These are phyloP conservation scores for Epichloe elymi DNA, from an alignment of 2,329 filamentous ascomycete genomes.

Conservation along the genomic window DNA sequence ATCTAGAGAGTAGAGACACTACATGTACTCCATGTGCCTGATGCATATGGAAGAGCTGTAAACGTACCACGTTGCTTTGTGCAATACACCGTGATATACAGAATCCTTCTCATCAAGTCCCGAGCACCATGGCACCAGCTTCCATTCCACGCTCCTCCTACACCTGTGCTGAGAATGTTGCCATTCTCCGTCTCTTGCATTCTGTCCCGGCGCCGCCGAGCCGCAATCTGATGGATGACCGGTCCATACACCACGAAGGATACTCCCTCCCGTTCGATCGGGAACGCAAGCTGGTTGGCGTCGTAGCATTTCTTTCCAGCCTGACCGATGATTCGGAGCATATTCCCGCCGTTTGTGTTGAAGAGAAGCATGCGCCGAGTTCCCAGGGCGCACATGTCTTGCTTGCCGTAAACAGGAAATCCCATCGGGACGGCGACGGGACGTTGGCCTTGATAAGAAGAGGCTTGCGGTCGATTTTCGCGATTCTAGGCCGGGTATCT, in stretches of 20 bases:
- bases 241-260: not conserved
- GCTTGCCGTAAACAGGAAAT: conserved; percentile 19
- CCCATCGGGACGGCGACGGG: not conserved
- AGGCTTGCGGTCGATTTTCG: not conserved
- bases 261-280: conserved; percentile 19
- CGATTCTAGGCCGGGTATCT: not conserved
- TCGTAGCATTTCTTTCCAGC: conserved; percentile 21
- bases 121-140: not conserved
- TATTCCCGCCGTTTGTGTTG: conserved; percentile 22
- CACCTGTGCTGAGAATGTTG: conserved; percentile 15
- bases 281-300: conserved; percentile 17
- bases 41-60: no score
- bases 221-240: conserved; percentile 6
- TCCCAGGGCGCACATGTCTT: conserved; percentile 13
- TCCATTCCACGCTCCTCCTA: not conserved
- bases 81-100: not conserved
- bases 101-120: not conserved
- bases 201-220: conserved; percentile 11
- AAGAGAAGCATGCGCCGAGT: conserved; percentile 9
- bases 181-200: conserved; percentile 15
- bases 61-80: no score
- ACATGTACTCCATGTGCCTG: no score
- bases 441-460: not conserved
- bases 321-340: conserved; percentile 15
- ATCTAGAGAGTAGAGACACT: no score